These are phyloP conservation scores for Cytospora paraplurivora DNA, from an alignment of 2,329 filamentous ascomycete species.

Conservation along the genomic window DNA sequence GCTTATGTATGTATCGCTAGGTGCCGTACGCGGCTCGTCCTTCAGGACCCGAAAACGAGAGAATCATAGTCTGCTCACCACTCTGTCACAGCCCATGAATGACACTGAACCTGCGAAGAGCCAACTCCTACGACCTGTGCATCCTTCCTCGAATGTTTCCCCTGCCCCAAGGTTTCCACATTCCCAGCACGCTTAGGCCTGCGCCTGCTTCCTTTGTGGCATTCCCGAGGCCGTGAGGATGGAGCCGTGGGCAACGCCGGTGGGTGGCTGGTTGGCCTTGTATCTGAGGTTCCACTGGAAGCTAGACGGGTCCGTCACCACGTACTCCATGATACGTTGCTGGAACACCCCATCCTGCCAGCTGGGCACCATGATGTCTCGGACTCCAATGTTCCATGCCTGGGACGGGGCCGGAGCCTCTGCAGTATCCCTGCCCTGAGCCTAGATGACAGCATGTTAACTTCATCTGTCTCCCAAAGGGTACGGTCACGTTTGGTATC, in stretches of 20 bases:
- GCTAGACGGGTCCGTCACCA: conserved; percentile 41
- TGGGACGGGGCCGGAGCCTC: conserved; percentile 34
- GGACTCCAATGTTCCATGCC: conserved; percentile 36
- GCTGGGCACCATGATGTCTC: conserved; percentile 49
- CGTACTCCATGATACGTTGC: conserved; percentile 52
- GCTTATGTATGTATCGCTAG: no score
- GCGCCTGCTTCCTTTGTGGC: background rate
- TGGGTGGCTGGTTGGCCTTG: conserved; percentile 31
- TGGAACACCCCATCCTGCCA: conserved; percentile 49
- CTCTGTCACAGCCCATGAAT: no score
- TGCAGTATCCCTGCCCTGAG: conserved; percentile 52
- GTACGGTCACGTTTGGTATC: no score
- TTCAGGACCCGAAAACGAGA: no score
- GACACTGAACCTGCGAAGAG: no score
- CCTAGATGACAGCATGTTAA: conserved; percentile 37
- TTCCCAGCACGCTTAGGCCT: background rate
- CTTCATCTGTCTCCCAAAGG: background rate
- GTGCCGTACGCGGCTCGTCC: no score
- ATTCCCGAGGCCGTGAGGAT: background rate
- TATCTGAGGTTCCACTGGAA: conserved; percentile 44
- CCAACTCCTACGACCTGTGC: background rate
- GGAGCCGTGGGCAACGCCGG: conserved; percentile 14
- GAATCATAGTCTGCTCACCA: no score
- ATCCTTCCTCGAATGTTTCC: background rate
- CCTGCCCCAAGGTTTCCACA: background rate